These are phyloP conservation scores for Pleurotus tuber-regium DNA, from an alignment of 768 basidiomycete genomes.

Conservation along the genomic window DNA sequence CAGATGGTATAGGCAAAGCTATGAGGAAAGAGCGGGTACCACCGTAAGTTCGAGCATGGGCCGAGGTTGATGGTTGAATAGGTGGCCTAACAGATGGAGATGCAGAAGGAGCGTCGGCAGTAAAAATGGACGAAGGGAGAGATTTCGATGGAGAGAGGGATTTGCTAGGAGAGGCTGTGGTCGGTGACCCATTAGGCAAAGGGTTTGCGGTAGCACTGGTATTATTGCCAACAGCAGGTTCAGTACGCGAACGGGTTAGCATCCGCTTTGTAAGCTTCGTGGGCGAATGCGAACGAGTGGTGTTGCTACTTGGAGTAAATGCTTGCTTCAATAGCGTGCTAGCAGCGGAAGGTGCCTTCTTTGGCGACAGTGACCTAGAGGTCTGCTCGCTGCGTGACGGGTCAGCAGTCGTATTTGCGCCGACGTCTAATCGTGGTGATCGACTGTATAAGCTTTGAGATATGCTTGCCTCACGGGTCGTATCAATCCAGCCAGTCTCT, in stretches of 20 bases:
- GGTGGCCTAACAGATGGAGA: conserved; percentile 22
- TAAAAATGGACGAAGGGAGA: conserved; percentile 23
- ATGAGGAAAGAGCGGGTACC: conserved; percentile 80
- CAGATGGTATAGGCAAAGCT: conserved; percentile 41
- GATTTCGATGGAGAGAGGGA: conserved; percentile 5
- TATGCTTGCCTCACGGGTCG: too few species aligned
- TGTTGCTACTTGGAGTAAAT: too few species aligned
- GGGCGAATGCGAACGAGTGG: too few species aligned
- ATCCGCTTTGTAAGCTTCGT: conserved; percentile 63
- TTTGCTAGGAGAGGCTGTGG: conserved; percentile 13
- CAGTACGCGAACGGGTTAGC: conserved; percentile 68
- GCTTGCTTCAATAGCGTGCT: too few species aligned
- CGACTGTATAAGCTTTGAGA: too few species aligned
- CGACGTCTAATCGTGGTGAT: too few species aligned
- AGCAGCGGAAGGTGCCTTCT: too few species aligned
- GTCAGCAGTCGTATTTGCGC: too few species aligned
- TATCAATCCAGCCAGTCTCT: too few species aligned
- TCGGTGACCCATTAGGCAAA: conserved; percentile 11
- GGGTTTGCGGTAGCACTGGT: neutral
- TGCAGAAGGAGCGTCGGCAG: conserved; percentile 17
- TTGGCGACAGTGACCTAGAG: too few species aligned
- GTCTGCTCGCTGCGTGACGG: too few species aligned
- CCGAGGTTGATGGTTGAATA: conserved; percentile 23
- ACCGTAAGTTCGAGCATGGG: conserved; percentile 65
- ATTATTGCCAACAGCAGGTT: conserved; percentile 42